phyloP scores from a whole-genome alignment of 371 early-diverging fungal genomes.

The Batkoa obscura region DNA sequence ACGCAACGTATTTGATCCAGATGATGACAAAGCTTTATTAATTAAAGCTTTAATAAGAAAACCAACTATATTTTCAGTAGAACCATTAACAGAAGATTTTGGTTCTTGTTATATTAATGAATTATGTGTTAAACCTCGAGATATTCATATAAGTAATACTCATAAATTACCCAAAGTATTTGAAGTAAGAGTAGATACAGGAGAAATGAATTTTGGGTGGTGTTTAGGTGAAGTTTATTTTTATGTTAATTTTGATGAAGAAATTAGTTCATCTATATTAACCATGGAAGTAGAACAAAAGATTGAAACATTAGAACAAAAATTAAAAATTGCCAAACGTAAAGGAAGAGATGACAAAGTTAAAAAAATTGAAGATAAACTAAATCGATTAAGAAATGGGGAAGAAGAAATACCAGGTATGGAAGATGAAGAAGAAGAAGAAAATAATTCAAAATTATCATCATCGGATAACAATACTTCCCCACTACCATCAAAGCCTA shows the following conservation, averaged over 20 bases:
- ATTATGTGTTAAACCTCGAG: constrained; percentile 16
- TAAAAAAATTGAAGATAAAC: constrained; percentile 33
- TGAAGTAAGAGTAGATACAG: constrained; percentile 56
- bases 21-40: constrained; percentile 54
- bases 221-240: constrained; percentile 47
- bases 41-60: constrained; percentile 86
- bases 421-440: constrained; percentile 10
- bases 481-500: too few relatives aligned
- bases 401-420: constrained; percentile 7
- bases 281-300: constrained; percentile 78
- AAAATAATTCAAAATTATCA: too few relatives aligned
- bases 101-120: constrained; percentile 44
- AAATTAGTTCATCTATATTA: constrained; percentile 25
- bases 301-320: constrained; percentile 88
- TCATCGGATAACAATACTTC: too few relatives aligned
- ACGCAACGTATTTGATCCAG: constrained; percentile 75
- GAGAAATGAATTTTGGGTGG: constrained; percentile 36
- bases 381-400: background rate
- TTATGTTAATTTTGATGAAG: constrained; percentile 38
- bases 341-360: constrained; percentile 83
- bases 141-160: constrained; percentile 56
- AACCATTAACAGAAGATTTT: constrained; percentile 54
- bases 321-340: constrained; percentile 85
- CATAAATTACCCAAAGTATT: constrained; percentile 63
- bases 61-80: constrained; percentile 71